Evolutionary conservation across 2,329 filamentous ascomycete species (phyloP).

Genomic region (Aureobasidium sp.): DNA sequence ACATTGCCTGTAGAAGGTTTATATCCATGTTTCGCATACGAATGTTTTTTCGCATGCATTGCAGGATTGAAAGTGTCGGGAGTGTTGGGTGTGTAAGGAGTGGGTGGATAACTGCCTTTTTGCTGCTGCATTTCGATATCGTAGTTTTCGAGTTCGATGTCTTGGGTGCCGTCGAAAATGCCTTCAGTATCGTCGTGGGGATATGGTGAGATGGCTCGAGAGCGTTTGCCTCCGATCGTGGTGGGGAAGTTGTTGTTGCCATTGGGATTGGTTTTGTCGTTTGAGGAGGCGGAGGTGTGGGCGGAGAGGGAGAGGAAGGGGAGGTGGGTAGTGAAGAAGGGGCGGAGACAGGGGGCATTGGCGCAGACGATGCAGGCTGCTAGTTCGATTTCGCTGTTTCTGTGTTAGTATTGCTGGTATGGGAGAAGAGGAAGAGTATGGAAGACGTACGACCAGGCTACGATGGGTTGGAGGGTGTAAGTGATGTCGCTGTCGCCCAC

Average conservation of each 20-base stretch:
- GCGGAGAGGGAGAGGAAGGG: not conserved
- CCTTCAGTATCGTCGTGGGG: not conserved
- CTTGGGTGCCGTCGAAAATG: conserved; percentile 9
- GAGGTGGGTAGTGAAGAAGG: conserved; percentile 2
- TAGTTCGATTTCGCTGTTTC: not conserved
- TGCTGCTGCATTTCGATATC: not conserved
- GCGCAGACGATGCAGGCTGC: conserved; percentile 4
- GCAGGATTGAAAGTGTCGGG: too few species aligned
- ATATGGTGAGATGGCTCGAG: not conserved
- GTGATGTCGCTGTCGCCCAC: conserved; percentile 2
- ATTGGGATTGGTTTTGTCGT: not conserved
- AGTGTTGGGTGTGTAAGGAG: too few species aligned
- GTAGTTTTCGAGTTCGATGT: not conserved
- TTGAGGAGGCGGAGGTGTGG: not conserved
- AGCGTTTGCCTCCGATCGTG: not conserved
- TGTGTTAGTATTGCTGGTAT: not conserved
- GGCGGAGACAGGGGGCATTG: not conserved
- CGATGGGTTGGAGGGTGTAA: not conserved
- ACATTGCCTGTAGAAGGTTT: not conserved
- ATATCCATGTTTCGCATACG: conserved; percentile 1
- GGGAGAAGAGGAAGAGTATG: too few species aligned
- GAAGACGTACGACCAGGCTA: conserved; percentile 1
- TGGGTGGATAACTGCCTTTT: too few species aligned
- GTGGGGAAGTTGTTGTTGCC: not conserved
- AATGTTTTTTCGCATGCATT: not conserved